These are phyloP conservation scores for Raphanus hybrid DNA, from an alignment of 441 rosid genomes.

Conservation along the genomic window DNA sequence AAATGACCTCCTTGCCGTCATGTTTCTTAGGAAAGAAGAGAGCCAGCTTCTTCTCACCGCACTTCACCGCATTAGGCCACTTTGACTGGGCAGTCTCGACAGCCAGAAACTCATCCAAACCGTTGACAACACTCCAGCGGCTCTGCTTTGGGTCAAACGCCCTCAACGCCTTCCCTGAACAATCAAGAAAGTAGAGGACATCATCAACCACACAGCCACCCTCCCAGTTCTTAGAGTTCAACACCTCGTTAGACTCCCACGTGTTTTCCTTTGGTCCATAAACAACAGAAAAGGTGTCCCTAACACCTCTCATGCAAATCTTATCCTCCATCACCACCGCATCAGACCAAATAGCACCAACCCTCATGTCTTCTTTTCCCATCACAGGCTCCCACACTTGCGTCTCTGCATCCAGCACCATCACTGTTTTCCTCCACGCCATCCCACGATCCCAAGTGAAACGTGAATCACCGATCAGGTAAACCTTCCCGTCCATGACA, in stretches of 20 bases:
- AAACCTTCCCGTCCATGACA: neutral
- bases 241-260: neutral
- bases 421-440: neutral
- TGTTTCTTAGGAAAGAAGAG: neutral
- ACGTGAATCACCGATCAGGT: neutral
- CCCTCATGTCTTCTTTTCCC: too few species aligned
- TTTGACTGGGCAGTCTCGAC: neutral
- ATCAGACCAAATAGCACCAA: neutral
- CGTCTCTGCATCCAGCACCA: neutral
- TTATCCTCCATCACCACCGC: neutral
- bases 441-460: too few species aligned
- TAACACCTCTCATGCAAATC: neutral
- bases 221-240: neutral
- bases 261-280: neutral
- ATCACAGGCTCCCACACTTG: neutral
- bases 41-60: neutral
- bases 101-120: neutral
- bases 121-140: neutral
- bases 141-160: conserved; percentile 1
- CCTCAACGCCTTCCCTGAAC: neutral
- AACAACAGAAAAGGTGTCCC: neutral
- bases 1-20: neutral
- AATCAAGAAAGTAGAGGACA: neutral
- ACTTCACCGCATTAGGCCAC: neutral
- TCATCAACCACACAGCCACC: neutral